These are phyloP conservation scores for Starmerella floris DNA, from an alignment of 805 yeast genomes.

Conservation along the genomic window DNA sequence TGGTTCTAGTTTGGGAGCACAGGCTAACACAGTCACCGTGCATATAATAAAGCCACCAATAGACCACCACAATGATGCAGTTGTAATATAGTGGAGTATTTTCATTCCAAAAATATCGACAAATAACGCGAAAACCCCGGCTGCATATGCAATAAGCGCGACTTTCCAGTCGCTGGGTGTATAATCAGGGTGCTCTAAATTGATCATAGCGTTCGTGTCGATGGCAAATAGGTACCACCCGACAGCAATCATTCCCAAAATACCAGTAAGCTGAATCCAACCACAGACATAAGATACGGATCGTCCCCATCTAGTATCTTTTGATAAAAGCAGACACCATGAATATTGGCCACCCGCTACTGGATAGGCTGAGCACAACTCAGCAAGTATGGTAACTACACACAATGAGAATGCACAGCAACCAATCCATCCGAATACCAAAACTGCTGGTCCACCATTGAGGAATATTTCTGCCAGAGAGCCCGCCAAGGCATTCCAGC, in stretches of 20 bases:
- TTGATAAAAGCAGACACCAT: conserved; percentile 37
- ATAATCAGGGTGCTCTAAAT: conserved; percentile 29
- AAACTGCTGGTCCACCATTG: conserved; percentile 48
- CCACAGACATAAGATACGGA: conserved; percentile 48
- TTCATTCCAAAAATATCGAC: conserved; percentile 18
- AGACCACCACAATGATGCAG: conserved; percentile 39
- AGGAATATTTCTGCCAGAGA: conserved; percentile 47
- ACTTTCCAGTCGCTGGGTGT: conserved; percentile 24
- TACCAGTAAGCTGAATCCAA: conserved; percentile 48
- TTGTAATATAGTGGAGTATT: conserved; percentile 38
- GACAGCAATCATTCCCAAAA: conserved; percentile 50
- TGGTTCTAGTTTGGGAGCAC: conserved; percentile 38
- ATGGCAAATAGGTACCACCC: conserved; percentile 43
- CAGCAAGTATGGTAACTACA: conserved; percentile 53
- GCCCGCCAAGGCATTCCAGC: conserved; percentile 52
- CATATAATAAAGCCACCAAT: conserved; percentile 41
- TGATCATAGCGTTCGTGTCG: conserved; percentile 40
- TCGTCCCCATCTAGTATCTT: conserved; percentile 28
- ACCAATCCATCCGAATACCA: conserved; percentile 47
- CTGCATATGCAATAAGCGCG: conserved; percentile 22
- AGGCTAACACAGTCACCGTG: conserved; percentile 40
- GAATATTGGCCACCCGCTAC: conserved; percentile 59
- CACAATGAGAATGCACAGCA: conserved; percentile 42
- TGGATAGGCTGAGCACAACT: conserved; percentile 42
- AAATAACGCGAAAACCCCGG: conserved; percentile 17